Evolutionary conservation across 2,329 filamentous ascomycete genomes (phyloP).

Genomic region (Colletotrichum sp.): DNA sequence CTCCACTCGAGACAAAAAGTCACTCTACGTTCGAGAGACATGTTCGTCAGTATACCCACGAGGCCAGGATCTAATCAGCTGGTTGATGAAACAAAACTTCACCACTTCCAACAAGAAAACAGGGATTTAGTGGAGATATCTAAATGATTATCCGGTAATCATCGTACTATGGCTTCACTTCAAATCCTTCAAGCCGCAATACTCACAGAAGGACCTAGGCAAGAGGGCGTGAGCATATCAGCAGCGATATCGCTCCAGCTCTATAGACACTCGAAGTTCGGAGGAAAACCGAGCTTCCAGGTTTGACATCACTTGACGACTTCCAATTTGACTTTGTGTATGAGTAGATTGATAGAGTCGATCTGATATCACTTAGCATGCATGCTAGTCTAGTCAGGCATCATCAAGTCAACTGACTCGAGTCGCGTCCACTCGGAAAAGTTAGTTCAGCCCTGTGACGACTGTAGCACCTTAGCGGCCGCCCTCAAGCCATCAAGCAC

Average conservation of each 20-base stretch:
- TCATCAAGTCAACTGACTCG: not conserved
- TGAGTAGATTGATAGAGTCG: not conserved
- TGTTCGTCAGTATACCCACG: not conserved
- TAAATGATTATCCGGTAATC: not conserved
- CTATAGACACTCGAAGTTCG: not conserved
- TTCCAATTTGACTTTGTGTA: not conserved
- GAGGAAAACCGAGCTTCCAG: not conserved
- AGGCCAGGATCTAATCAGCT: not conserved
- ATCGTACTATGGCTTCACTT: not conserved
- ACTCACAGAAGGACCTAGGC: not conserved
- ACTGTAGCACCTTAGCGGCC: not conserved
- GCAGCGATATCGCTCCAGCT: not conserved
- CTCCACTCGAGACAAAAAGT: not conserved
- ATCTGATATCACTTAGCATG: not conserved
- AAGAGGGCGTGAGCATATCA: not conserved
- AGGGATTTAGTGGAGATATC: not conserved
- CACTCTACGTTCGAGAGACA: not conserved
- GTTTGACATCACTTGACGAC: not conserved
- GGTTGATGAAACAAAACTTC: not conserved
- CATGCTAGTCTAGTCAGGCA: not conserved
- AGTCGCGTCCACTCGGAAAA: not conserved
- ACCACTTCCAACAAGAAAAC: not conserved
- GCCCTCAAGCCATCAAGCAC: not conserved
- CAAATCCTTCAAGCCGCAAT: not conserved
- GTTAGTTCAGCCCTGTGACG: not conserved